Conservation (phyloP, 176 grass and related monocot genomes). For the Aegilops tauschii region DNA sequence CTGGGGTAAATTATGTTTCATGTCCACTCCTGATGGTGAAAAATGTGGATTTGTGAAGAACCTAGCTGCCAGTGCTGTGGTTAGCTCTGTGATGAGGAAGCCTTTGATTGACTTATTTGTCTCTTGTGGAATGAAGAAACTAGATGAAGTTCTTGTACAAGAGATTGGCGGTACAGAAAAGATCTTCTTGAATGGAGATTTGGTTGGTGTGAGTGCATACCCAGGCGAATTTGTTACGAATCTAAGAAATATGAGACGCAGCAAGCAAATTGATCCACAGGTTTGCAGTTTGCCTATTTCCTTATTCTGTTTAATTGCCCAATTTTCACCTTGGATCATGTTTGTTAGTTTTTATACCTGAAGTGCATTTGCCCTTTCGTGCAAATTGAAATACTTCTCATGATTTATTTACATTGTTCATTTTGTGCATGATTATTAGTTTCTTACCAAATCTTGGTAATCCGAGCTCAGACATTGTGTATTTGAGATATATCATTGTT, state of each 20-base stretch:
- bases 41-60: conserved; percentile 86
- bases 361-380: neutral
- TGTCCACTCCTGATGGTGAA: conserved; percentile 80
- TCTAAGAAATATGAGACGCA: conserved; percentile 54
- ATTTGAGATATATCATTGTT: neutral
- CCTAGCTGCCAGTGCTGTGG: conserved; percentile 65
- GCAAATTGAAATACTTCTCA: neutral
- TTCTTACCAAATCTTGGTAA: conserved; percentile 11
- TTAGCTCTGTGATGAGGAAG: conserved; percentile 50
- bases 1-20: conserved; percentile 89
- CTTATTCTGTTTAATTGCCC: neutral
- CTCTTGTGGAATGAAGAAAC: conserved; percentile 68
- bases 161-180: conserved; percentile 42
- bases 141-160: conserved; percentile 48
- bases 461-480: neutral
- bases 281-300: conserved; percentile 23
- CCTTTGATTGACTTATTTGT: conserved; percentile 51
- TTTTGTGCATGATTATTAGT: neutral
- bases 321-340: neutral
- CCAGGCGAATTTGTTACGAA: conserved; percentile 38
- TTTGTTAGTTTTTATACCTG: neutral
- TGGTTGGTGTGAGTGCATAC: conserved; percentile 55
- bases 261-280: conserved; percentile 52
- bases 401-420: neutral
- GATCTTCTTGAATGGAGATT: conserved; percentile 77